Evolutionary conservation across 306 rosid genomes (phyloP).

Genomic region (Trifolium dubium): DNA sequence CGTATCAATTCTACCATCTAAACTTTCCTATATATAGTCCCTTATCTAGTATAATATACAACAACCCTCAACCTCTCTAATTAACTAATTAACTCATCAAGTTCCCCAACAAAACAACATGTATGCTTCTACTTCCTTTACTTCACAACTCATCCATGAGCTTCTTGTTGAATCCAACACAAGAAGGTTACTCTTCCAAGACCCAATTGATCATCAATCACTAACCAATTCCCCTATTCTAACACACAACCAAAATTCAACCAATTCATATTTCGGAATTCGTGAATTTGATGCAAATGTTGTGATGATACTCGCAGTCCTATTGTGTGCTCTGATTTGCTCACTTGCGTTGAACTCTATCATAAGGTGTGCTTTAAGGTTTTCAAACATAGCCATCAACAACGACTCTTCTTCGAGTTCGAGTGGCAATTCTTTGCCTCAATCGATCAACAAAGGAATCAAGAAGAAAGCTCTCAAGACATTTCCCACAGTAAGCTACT

Average conservation of each 20-base stretch:
- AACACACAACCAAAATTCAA: constrained; percentile 3
- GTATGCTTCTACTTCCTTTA: constrained; percentile 53
- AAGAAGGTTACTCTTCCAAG: constrained; percentile 67
- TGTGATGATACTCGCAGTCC: constrained; percentile 86
- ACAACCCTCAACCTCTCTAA: background rate
- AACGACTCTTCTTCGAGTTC: constrained; percentile 36
- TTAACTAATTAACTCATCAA: constrained; percentile 29
- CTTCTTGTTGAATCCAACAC: constrained; percentile 54
- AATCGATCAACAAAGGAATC: constrained; percentile 56
- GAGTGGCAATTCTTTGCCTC: constrained; percentile 16
- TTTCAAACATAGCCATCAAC: constrained; percentile 52
- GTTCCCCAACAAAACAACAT: constrained; percentile 33
- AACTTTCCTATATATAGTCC: constrained; percentile 40
- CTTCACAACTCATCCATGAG: constrained; percentile 44
- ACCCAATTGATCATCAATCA: constrained; percentile 42
- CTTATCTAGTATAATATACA: constrained; percentile 14
- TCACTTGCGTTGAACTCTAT: constrained; percentile 80
- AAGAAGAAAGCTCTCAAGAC: constrained; percentile 76
- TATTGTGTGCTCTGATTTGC: constrained; percentile 79
- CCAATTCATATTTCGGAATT: constrained; percentile 41
- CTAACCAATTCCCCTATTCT: constrained; percentile 40
- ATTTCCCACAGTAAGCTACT: constrained; percentile 59
- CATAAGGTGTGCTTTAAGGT: constrained; percentile 71
- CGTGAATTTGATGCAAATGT: constrained; percentile 73
- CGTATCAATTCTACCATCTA: background rate